phyloP scores from a whole-genome alignment of 768 basidiomycete species.

The Rhodotorula babjevae region DNA sequence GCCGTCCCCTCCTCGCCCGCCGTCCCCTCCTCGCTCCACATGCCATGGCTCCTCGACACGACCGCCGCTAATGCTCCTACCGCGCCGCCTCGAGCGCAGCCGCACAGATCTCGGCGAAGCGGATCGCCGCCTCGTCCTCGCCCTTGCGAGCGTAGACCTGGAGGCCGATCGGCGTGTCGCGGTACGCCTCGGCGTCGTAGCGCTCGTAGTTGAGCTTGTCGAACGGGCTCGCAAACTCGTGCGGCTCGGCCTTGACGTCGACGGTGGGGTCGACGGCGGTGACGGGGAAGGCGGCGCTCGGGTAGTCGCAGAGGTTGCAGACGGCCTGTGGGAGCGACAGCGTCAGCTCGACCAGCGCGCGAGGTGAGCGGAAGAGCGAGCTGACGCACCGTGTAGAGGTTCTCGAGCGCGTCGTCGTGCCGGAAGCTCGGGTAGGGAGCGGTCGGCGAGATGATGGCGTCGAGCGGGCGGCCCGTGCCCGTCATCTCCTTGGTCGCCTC shows the following conservation, averaged over 20 bases:
- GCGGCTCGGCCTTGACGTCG: slow-evolving; percentile 53
- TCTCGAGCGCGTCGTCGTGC: slow-evolving; percentile 35
- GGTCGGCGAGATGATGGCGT: slow-evolving; percentile 65
- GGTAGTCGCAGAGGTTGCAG: slow-evolving; percentile 67
- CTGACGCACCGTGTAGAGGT: slow-evolving; percentile 52
- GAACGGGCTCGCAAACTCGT: slow-evolving; percentile 52
- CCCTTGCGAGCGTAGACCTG: slow-evolving; percentile 66
- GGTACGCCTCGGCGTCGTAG: slow-evolving; percentile 58
- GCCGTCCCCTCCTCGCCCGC: too few relatives aligned
- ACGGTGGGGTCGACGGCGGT: slow-evolving; percentile 56
- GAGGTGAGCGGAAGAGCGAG: neutral
- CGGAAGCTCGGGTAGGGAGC: slow-evolving; percentile 17
- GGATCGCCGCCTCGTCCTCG: slow-evolving; percentile 71
- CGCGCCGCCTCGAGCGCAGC: slow-evolving; percentile 45
- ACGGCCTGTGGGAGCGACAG: slow-evolving; percentile 43
- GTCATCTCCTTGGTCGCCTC: slow-evolving; percentile 55
- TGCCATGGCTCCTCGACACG: too few relatives aligned
- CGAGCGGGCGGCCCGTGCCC: slow-evolving; percentile 67
- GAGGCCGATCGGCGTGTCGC: slow-evolving; percentile 59
- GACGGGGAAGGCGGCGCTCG: slow-evolving; percentile 62
- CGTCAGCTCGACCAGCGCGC: too few relatives aligned
- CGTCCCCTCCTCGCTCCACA: too few relatives aligned
- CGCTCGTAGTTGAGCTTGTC: slow-evolving; percentile 56
- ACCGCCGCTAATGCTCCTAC: neutral
- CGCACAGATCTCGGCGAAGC: slow-evolving; percentile 64